These are phyloP conservation scores for Fusarium sp. DNA, from an alignment of 2,329 filamentous ascomycete genomes.

Conservation along the genomic window DNA sequence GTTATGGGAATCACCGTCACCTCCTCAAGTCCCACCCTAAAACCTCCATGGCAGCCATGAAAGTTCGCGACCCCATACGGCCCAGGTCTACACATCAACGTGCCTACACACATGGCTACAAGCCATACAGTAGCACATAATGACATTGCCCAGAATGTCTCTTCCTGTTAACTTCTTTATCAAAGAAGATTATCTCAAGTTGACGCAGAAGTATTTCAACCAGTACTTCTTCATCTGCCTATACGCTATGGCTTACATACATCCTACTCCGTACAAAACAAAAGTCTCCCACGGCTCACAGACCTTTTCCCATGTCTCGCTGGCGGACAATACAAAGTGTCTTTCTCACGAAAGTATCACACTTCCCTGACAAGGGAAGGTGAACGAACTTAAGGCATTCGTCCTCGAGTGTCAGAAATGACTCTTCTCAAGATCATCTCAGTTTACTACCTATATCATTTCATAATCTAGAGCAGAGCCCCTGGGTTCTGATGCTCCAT, in stretches of 20 bases:
- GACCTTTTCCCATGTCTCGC: background rate
- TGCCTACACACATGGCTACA: background rate
- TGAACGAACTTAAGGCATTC: accelerated
- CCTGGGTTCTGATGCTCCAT: background rate
- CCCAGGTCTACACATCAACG: background rate
- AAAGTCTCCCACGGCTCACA: background rate
- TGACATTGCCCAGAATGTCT: background rate
- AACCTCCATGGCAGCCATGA: background rate
- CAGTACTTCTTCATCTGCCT: background rate
- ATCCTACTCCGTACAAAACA: background rate
- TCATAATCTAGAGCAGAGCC: background rate
- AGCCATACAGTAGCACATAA: background rate
- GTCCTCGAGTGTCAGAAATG: background rate
- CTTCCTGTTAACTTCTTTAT: background rate
- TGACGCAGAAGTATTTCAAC: background rate
- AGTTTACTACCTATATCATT: background rate
- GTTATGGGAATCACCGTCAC: accelerated
- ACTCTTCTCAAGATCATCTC: background rate
- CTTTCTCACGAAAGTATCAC: background rate
- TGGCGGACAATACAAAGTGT: background rate
- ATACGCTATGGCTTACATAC: background rate
- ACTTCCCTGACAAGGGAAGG: background rate
- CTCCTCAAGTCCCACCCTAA: accelerated
- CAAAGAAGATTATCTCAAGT: background rate
- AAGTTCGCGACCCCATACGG: accelerated